A percentile compares a stretch with the other conserved stretches of the same genome.
Evolutionary conservation across 2,329 filamentous ascomycete genomes (phyloP).

Genomic region (Phoma sp.): DNA sequence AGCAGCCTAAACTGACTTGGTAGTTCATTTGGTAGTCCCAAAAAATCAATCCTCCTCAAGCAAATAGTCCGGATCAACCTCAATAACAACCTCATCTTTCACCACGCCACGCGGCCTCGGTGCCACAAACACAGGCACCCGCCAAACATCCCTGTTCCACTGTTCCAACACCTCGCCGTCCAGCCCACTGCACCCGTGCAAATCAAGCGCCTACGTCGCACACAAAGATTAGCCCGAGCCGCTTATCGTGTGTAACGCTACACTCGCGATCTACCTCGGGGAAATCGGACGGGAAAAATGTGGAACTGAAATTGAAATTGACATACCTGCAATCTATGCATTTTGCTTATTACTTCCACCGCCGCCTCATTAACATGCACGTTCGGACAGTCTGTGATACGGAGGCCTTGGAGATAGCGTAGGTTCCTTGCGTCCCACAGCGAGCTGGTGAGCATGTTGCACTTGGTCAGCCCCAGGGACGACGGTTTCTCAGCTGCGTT

Average conservation of each 20-base stretch:
- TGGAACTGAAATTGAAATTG: not conserved
- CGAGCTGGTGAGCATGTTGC: conserved; percentile 11
- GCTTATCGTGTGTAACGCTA: conserved; percentile 30
- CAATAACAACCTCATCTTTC: conserved; percentile 29
- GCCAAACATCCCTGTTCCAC: conserved; percentile 36
- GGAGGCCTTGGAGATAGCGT: not conserved
- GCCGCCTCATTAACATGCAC: not conserved
- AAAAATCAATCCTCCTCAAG: conserved; percentile 4
- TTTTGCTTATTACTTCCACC: conserved; percentile 18
- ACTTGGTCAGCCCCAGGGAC: conserved; percentile 1
- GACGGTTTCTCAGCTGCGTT: not conserved
- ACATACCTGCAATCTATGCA: conserved; percentile 14
- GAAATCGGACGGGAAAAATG: too few species aligned
- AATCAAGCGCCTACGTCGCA: conserved; percentile 31
- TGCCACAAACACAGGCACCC: conserved; percentile 32
- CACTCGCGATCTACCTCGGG: conserved; percentile 19
- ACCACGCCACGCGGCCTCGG: conserved; percentile 18
- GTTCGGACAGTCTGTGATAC: not conserved
- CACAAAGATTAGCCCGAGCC: conserved; percentile 19
- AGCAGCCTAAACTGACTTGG: not conserved
- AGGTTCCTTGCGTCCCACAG: not conserved
- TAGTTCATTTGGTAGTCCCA: not conserved
- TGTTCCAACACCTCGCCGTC: conserved; percentile 27
- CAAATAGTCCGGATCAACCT: conserved; percentile 44
- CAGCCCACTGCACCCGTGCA: conserved; percentile 39